Conservation (phyloP, 75 land plant genomes). For the Cunninghamia lanceolata region DNA sequence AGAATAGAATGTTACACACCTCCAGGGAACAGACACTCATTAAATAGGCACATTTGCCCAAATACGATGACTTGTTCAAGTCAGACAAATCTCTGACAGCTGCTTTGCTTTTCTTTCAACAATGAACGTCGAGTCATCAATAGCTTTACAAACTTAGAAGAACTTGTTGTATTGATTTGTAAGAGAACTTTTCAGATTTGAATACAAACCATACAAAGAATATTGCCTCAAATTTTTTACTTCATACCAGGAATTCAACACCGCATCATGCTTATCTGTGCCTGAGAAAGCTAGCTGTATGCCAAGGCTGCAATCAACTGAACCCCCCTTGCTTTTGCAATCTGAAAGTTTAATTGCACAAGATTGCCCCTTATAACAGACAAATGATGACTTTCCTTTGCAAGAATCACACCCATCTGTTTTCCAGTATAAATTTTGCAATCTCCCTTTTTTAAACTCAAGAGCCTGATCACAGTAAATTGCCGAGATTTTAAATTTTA, state of each 20-base stretch:
- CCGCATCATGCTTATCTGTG: conserved; percentile 72
- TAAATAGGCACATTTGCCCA: neutral
- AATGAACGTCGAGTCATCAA: neutral
- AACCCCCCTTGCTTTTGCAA: conserved; percentile 56
- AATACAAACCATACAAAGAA: conserved; percentile 74
- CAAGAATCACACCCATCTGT: conserved; percentile 69
- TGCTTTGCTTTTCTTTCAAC: neutral
- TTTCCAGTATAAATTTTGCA: conserved; percentile 78
- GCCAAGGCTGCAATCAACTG: conserved; percentile 83
- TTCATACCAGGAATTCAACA: conserved; percentile 92
- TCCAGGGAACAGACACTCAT: neutral
- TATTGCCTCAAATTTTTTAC: conserved; percentile 74
- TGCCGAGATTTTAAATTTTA: neutral
- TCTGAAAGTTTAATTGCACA: conserved; percentile 54
- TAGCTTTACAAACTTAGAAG: conserved; percentile 18
- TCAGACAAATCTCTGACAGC: neutral
- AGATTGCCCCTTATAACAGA: conserved; percentile 50
- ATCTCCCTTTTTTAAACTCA: conserved; percentile 70
- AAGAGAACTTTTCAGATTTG: conserved; percentile 68
- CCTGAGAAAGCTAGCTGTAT: conserved; percentile 89
- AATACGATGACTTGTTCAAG: neutral
- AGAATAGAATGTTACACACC: neutral
- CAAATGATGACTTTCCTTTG: conserved; percentile 37
- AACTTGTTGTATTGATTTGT: conserved; percentile 60
- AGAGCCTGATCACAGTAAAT: conserved; percentile 46